Percentiles rank a stretch among this genome's conserved stretches.
Evolutionary conservation across 106 monocot genomes (phyloP).

Genomic region (Allium cepa): DNA sequence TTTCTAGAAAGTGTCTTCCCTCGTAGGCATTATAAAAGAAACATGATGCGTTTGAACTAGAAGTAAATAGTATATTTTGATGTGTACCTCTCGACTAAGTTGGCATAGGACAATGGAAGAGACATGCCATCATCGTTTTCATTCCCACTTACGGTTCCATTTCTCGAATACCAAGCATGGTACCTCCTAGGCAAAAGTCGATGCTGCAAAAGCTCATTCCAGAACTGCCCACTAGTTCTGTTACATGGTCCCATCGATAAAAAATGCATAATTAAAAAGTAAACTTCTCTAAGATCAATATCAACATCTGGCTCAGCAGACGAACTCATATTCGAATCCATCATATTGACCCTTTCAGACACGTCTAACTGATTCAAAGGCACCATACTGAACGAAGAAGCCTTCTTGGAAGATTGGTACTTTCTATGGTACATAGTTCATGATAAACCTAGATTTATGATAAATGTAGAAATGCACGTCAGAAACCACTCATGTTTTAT

Average conservation of each 20-base stretch:
- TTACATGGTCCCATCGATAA: slow-evolving; percentile 77
- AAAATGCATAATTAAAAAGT: slow-evolving; percentile 99
- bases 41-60: not conserved
- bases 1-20: not conserved
- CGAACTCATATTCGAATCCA: slow-evolving; percentile 29
- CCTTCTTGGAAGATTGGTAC: no score
- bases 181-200: slow-evolving; percentile 93
- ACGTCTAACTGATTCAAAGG: slow-evolving; percentile 55
- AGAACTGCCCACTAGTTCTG: slow-evolving; percentile 62
- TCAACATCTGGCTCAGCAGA: slow-evolving; percentile 55
- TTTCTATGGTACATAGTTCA: slow-evolving; percentile 54
- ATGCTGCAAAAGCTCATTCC: slow-evolving; percentile 93
- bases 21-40: not conserved
- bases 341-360: slow-evolving; percentile 30
- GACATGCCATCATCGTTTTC: slow-evolving; percentile 91
- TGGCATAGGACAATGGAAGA: slow-evolving; percentile 68
- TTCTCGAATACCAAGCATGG: slow-evolving; percentile 96
- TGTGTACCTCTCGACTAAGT: slow-evolving; percentile 66
- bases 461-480: not conserved
- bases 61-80: not conserved
- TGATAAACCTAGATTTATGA: slow-evolving; percentile 10
- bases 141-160: slow-evolving; percentile 46
- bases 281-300: slow-evolving; percentile 86
- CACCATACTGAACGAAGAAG: no score
- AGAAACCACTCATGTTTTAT: not conserved